Base-by-base conservation (phyloP, 768 basidiomycete genomes). In the Termitomyces bulborhizus region DNA sequence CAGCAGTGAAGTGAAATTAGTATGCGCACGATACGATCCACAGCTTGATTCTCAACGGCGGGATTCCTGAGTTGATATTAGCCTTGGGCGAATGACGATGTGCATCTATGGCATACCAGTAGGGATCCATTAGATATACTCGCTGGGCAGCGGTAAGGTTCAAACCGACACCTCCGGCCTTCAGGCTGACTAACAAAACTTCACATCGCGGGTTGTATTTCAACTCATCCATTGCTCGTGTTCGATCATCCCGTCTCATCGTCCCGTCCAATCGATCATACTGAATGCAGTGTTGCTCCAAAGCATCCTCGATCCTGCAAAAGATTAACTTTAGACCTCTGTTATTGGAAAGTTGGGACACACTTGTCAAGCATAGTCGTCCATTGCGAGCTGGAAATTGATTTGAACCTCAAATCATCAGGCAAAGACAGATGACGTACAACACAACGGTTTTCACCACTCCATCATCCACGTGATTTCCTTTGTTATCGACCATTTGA, bases 61-160 rank as follows among this genome's bases (percentile, higher is more conserved):
- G 94, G 94, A 63, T 97, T 97, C 93, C 91, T 93, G 62, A 6
- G 43, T 36, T 18, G 44, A 51, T n/a, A 53, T 49, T 40, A 59
- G 47, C 44, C 41, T 34, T 21, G 16, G 21, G 21, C 5, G 15
- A 1, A 21, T 26, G 16, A 4, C 7, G 4, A n/a, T 43, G 18
- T 52, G 49, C 31, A 12, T 18, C 6, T 32, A 43, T 21, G 18
- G 16, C 74, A 60, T 66, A 88, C 93, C 94, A 98, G 69, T 97
- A 98, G 41, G 94, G 94, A 72, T 98, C 94, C 85, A 98, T 94
- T 42, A 99, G 73, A 69, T 97, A 98, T 16, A 91, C 94, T 52
- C 86, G 90, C 65, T 87, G 90, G 46, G 96, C 97, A 16, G 93
- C 88, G 1, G 96, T 98, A 44, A 98, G 79, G 69, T 98, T 99